Conservation (phyloP, 2,329 filamentous ascomycete species). For the Microcera coccophila region DNA sequence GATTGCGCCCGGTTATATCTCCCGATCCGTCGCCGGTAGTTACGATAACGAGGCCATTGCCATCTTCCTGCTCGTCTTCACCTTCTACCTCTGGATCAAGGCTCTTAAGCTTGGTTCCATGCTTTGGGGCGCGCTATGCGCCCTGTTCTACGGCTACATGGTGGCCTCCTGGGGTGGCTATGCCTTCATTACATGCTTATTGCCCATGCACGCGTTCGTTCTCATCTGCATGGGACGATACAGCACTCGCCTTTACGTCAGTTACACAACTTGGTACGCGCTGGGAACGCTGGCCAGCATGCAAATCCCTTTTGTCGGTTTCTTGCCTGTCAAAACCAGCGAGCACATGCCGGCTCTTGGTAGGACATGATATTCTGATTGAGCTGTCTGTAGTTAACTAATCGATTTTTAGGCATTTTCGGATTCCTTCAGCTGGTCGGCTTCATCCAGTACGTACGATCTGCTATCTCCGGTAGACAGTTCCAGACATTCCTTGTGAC, state of each 20-base stretch:
- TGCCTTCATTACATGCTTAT: slow-evolving; percentile 97
- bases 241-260: slow-evolving; percentile 89
- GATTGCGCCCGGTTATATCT: slow-evolving; percentile 96
- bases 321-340: slow-evolving; percentile 91
- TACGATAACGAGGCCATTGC: slow-evolving; percentile 99
- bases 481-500: slow-evolving; percentile 86
- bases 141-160: slow-evolving; percentile 99
- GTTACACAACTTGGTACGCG: slow-evolving; percentile 97
- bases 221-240: slow-evolving; percentile 96
- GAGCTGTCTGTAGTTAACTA: neutral
- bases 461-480: slow-evolving; percentile 85
- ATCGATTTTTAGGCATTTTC: slow-evolving; percentile 67
- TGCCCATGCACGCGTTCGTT: slow-evolving; percentile 90
- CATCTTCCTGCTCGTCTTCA: slow-evolving; percentile 97
- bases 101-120: slow-evolving; percentile 93
- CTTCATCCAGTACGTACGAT: slow-evolving; percentile 84
- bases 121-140: slow-evolving; percentile 91
- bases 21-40: slow-evolving; percentile 92
- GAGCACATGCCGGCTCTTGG: slow-evolving; percentile 97
- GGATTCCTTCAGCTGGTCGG: slow-evolving; percentile 90
- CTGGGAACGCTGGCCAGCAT: slow-evolving; percentile 94
- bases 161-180: slow-evolving; percentile 99
- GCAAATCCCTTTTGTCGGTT: slow-evolving; percentile 99
- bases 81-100: slow-evolving; percentile 99
- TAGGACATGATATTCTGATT: slow-evolving; percentile 33